Percentiles rank a stretch among this genome's conserved stretches.
Conservation (phyloP, 805 yeast species). For the Metschnikowia drakensbergensis region DNA sequence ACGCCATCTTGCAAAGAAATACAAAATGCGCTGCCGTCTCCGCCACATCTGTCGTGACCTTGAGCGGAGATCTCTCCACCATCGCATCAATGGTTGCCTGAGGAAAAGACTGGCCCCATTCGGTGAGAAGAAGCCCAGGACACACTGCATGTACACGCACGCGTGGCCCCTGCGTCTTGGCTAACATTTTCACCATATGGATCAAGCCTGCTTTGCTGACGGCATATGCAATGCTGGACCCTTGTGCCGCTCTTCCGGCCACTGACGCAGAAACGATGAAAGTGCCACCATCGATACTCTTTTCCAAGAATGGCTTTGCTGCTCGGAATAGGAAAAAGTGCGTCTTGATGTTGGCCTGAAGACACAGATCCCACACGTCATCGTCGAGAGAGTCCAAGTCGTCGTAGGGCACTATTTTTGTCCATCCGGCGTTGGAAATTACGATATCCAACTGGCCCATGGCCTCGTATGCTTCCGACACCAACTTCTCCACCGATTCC, state of each 20-base stretch:
- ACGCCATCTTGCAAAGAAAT: conserved; percentile 18
- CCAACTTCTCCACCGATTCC: conserved; percentile 19
- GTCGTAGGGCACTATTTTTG: conserved; percentile 27
- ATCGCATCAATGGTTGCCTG: conserved; percentile 15
- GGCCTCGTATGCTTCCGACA: conserved; percentile 21
- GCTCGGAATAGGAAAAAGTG: conserved; percentile 30
- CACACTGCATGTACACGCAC: conserved; percentile 18
- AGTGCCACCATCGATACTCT: conserved; percentile 22
- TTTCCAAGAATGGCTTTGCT: conserved; percentile 23
- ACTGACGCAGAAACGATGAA: conserved; percentile 26
- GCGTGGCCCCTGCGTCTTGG: conserved; percentile 21
- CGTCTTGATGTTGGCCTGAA: conserved; percentile 25
- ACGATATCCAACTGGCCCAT: conserved; percentile 35
- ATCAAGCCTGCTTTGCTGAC: conserved; percentile 25
- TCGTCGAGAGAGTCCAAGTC: conserved; percentile 30
- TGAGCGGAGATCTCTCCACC: conserved; percentile 18
- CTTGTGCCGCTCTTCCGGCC: conserved; percentile 26
- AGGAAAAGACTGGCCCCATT: conserved; percentile 24
- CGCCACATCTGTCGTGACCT: conserved; percentile 21
- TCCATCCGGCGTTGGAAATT: conserved; percentile 38
- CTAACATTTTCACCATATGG: conserved; percentile 21
- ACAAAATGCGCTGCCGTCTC: conserved; percentile 25
- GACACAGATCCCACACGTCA: conserved; percentile 29
- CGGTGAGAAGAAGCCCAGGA: conserved; percentile 23
- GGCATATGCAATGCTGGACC: conserved; percentile 33